Conservation (phyloP, 1,139 yeast genomes). For the Suzukiozyma palmioleophila region DNA sequence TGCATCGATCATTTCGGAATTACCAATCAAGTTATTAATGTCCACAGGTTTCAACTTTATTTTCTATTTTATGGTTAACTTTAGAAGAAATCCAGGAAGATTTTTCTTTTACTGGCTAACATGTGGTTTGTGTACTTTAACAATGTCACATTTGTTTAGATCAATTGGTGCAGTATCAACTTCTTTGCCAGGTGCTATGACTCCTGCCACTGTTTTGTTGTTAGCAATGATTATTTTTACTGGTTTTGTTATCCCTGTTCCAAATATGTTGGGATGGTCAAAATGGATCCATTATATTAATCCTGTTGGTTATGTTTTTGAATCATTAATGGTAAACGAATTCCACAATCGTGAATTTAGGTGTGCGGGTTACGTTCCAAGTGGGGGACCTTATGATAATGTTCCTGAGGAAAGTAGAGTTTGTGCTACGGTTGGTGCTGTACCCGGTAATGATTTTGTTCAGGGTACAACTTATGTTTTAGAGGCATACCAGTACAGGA, state of each 20-base stretch:
- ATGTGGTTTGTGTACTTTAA: conserved; percentile 40
- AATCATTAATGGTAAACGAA: conserved; percentile 54
- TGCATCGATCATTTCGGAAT: conserved; percentile 53
- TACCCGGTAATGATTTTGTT: conserved; percentile 51
- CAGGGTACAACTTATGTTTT: conserved; percentile 55
- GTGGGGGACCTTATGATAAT: conserved; percentile 47
- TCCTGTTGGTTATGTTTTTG: conserved; percentile 56
- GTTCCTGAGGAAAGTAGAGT: conserved; percentile 31
- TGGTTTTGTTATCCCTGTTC: conserved; percentile 56
- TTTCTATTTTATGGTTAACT: conserved; percentile 54
- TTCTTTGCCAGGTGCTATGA: conserved; percentile 56
- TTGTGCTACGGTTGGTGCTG: conserved; percentile 66
- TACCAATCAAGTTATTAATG: conserved; percentile 50
- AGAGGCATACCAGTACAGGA: conserved; percentile 43
- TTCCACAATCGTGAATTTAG: conserved; percentile 44
- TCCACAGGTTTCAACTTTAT: conserved; percentile 43
- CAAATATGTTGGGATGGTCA: conserved; percentile 60
- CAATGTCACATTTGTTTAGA: conserved; percentile 57
- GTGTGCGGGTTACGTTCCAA: conserved; percentile 44
- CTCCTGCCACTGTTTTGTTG: conserved; percentile 55
- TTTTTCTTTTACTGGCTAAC: conserved; percentile 51
- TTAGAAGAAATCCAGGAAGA: conserved; percentile 56
- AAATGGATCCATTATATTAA: conserved; percentile 58
- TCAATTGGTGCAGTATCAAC: conserved; percentile 55
- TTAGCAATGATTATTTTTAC: conserved; percentile 52